Percentiles rank a stretch among this genome's conserved stretches.
Conservation (phyloP, 163 green algal species). For the Trebouxia gelatinosa region DNA sequence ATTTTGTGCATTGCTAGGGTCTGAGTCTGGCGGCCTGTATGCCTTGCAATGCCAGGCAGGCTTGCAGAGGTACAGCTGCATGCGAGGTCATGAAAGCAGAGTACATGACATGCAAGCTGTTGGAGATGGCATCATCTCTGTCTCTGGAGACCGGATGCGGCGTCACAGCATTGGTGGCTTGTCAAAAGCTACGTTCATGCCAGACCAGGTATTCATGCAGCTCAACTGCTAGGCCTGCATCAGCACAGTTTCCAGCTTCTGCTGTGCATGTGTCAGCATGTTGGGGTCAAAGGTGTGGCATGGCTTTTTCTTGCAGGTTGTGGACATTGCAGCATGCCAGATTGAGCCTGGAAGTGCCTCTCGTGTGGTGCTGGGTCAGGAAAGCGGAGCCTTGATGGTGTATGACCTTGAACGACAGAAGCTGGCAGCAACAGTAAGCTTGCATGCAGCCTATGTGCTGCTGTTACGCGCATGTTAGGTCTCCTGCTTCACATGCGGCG, state of each 20-base stretch:
- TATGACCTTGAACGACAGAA: slow-evolving; percentile 47
- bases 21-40: slow-evolving; percentile 45
- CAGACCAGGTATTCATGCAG: slow-evolving; percentile 18
- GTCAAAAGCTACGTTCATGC: slow-evolving; percentile 11
- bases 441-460: no score
- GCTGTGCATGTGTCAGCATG: neutral
- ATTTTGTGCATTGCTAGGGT: slow-evolving; percentile 46
- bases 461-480: no score
- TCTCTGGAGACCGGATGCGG: slow-evolving; percentile 39
- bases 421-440: neutral
- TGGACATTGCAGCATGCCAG: slow-evolving; percentile 34
- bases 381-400: slow-evolving; percentile 36
- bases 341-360: slow-evolving; percentile 38
- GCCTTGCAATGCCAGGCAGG: slow-evolving; percentile 42
- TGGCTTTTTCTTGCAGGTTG: neutral
- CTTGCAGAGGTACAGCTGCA: slow-evolving; percentile 40
- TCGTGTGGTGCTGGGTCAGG: slow-evolving; percentile 38
- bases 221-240: neutral
- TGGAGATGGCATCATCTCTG: slow-evolving; percentile 31
- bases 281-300: neutral
- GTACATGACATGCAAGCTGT: slow-evolving; percentile 47
- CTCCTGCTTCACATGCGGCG: no score
- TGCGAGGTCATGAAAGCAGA: slow-evolving; percentile 27
- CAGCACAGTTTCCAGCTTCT: neutral
- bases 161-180: slow-evolving; percentile 46